Base-by-base conservation (phyloP, 192 early-diverging fungal species). In the Phycomyces nitens region DNA sequence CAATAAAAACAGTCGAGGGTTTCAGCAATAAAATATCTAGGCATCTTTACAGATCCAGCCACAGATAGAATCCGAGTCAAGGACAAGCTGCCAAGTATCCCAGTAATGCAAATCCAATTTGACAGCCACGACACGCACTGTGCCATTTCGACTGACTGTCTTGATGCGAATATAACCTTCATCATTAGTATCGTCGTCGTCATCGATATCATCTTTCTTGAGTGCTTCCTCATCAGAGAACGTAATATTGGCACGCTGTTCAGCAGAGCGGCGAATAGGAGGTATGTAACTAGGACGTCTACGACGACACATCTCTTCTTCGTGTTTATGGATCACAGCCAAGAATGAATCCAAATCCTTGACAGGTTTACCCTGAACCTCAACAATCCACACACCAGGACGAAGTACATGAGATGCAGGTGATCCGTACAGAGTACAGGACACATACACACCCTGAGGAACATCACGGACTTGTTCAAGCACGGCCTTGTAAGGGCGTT, bases 41-140 rank as follows among this genome's bases (percentile, higher is more conserved):
- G 62, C 62, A 5, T 43, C 52, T 49, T 62, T 49, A 53, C 57
- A 65, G 24, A 70, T 72, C 86, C 86, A 87, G 18, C 84, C 84
- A 60, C 76, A 69, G 9, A 70, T 57, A 15, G 76, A 54, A 15
- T 51, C 40, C 0, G 78, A 65, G 49, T 85, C 82, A n/a, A 70
- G 75, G 24, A 85, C 53, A 42, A 91, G 72, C 65, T 88, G 80
- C 77, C 86, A 88, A 0, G 88, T 79, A 7, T 82, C 81, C 89
- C 89, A 91, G 71, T 89, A 91, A 69, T 89, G 87, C 26, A 84
- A 74, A 78, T 89, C 89, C 23, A 91, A 47, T 40, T 89, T 86
- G 66, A 91, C 70, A 23, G 88, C 88, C 51, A 89, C 84, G n/a
- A 91, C 85, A 16, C 81, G 78, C 0, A 85, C 81, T 26, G 81